phyloP scores from a whole-genome alignment of 192 early-diverging fungal species.

The Coemansia sp. region DNA sequence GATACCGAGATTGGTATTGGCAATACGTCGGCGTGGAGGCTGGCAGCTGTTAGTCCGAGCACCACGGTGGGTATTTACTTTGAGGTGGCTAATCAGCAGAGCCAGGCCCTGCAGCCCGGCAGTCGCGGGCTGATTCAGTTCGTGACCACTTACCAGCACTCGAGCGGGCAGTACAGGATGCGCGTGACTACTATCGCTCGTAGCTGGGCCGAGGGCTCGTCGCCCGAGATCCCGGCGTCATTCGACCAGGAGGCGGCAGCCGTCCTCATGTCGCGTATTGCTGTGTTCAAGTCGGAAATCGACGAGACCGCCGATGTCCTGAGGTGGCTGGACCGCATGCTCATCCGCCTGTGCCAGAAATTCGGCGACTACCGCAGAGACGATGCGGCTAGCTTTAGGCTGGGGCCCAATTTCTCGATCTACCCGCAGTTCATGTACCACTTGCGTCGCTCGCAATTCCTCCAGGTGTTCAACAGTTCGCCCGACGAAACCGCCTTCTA shows the following conservation, averaged over 20 bases:
- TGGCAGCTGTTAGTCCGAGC: conserved; percentile 81
- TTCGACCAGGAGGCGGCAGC: conserved; percentile 99
- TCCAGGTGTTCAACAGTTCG: conserved; percentile 98
- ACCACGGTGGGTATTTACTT: conserved; percentile 92
- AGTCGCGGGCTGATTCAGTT: conserved; percentile 91
- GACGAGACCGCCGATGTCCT: conserved; percentile 97
- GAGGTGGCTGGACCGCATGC: conserved; percentile 96
- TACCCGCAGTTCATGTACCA: conserved; percentile 99
- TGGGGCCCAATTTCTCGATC: conserved; percentile 92
- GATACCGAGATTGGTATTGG: conserved; percentile 99
- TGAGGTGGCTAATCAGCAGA: conserved; percentile 90
- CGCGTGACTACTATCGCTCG: conserved; percentile 95
- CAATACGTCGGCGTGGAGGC: conserved; percentile 93
- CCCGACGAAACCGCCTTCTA: conserved; percentile 91
- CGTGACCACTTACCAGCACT: conserved; percentile 94
- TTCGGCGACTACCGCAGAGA: conserved; percentile 97
- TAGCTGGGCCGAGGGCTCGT: conserved; percentile 78
- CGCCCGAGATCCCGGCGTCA: conserved; percentile 81
- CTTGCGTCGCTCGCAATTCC: conserved; percentile 90
- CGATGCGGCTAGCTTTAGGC: conserved; percentile 86
- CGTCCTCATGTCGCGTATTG: conserved; percentile 95
- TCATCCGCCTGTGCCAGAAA: conserved; percentile 96
- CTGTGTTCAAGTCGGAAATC: conserved; percentile 93
- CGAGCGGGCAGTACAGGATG: conserved; percentile 83
- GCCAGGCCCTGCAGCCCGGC: conserved; percentile 75